Base-by-base conservation (phyloP, 345 rosid genomes). In the Rubroshorea leprosula region DNA sequence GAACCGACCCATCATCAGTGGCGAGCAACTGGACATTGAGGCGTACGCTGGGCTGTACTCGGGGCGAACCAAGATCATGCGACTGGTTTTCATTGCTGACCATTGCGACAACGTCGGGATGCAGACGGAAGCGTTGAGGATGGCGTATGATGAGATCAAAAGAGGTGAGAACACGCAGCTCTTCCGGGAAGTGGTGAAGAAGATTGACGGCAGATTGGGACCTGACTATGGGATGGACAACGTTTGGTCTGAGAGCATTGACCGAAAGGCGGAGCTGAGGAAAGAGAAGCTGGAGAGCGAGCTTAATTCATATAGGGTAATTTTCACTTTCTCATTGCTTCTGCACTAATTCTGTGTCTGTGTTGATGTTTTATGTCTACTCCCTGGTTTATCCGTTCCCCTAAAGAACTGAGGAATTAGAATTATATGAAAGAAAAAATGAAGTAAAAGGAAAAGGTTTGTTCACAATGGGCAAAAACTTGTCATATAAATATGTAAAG, bases 81-180 rank as follows among this genome's bases (percentile, higher is more conserved):
- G 99, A 22, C 86, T 94, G 3, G 59, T 84, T 31, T 94, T 94
- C 78, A 83, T 94, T 61, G 89, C 97, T 11, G 81, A 78, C 54
- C 83, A 74, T 57, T 85, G 89, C 65, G 88, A 67, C 53, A 87
- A 82, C 66, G 71, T 63, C 0, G 26, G 72, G 78, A 82, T 90
- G 86, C 81, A 83, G 76, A 57, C 78, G 44, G 99, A 94, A 63
- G 97, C 97, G 20, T 68, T 94, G 23, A 73, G 91, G 66, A 87
- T 94, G 90, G 97, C 97, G 21, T 87, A 87, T 55, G 99, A 94
- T 8, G 97, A 90, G 74, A 79, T 84, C 68, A 94, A 87, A 75
- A 87, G 80, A 57, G 95, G 97, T 16, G 97, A 90, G 89, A 85
- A 90, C 76, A 83, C 96, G 22, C 90, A 77, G 77, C 68, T 85